A percentile compares a stretch with the other conserved stretches of the same genome.
These are phyloP conservation scores for Balansia obtecta DNA, from an alignment of 2,329 filamentous ascomycete species.

Conservation along the genomic window DNA sequence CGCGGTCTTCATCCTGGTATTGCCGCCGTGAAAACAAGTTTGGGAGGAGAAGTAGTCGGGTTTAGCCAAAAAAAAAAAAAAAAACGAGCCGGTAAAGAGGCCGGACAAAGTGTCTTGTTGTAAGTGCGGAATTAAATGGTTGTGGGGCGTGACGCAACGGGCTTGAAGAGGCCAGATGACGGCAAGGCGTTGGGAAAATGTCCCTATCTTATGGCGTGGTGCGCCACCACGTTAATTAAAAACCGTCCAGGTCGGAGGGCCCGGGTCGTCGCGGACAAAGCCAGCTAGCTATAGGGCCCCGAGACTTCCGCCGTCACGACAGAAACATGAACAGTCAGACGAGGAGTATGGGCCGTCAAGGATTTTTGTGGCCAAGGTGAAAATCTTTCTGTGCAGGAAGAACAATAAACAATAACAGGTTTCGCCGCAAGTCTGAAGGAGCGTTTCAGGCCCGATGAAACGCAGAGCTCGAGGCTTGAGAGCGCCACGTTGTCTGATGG, in stretches of 20 bases:
- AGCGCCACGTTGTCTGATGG: conserved; percentile 14
- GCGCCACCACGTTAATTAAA: neutral
- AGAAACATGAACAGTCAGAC: neutral
- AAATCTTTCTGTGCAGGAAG: neutral
- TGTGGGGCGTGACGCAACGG: neutral
- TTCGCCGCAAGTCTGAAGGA: neutral
- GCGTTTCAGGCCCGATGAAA: neutral
- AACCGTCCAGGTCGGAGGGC: neutral
- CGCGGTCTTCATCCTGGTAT: conserved; percentile 35
- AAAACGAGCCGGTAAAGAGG: neutral
- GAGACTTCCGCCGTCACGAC: neutral
- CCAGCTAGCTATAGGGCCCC: neutral
- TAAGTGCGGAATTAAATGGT: neutral
- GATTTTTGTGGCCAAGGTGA: neutral
- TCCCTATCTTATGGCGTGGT: conserved; percentile 1
- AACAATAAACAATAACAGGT: neutral
- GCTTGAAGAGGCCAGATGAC: neutral
- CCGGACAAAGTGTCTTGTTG: neutral
- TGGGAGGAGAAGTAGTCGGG: neutral
- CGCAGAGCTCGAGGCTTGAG: conserved; percentile 6
- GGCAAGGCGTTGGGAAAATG: neutral
- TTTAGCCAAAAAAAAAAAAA: too few relatives aligned
- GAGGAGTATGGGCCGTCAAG: neutral
- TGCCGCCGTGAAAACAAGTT: too few relatives aligned
- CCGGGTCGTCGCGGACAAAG: neutral